A percentile compares a stretch with the other conserved stretches of the same genome.
Conservation (phyloP, 2,329 filamentous ascomycete species). For the Xylaria sp. region DNA sequence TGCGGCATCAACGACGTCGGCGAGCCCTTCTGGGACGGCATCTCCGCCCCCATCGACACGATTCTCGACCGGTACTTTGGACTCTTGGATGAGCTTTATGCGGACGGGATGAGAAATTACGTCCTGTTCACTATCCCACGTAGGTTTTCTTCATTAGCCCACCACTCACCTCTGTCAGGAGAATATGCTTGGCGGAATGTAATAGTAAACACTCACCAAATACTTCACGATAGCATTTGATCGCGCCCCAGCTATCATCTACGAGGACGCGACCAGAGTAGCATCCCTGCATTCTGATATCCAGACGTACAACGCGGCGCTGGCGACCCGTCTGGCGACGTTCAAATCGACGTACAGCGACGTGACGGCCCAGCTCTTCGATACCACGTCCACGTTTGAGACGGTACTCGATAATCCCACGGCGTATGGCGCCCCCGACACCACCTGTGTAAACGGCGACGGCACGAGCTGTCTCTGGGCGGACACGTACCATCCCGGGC, state of each 20-base stretch:
- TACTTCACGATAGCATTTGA: constrained; percentile 35
- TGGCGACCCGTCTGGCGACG: constrained; percentile 32
- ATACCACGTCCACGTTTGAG: constrained; percentile 37
- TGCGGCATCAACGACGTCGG: constrained; percentile 49
- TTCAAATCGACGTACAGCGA: constrained; percentile 34
- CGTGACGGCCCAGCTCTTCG: constrained; percentile 36
- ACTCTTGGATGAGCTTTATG: constrained; percentile 36
- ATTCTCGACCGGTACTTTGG: constrained; percentile 39
- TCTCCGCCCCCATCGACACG: constrained; percentile 32
- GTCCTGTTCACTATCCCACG: constrained; percentile 39
- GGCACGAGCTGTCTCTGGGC: constrained; percentile 40
- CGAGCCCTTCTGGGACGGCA: constrained; percentile 49
- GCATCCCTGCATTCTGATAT: constrained; percentile 40
- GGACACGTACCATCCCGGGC: constrained; percentile 39
- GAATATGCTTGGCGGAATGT: background rate
- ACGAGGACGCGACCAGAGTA: constrained; percentile 24
- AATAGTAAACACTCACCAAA: background rate
- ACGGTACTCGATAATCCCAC: constrained; percentile 37
- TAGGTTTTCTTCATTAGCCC: constrained; percentile 19
- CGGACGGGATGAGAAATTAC: constrained; percentile 38
- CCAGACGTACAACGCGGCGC: constrained; percentile 35
- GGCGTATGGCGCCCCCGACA: constrained; percentile 40
- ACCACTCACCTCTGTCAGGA: background rate
- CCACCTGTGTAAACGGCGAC: constrained; percentile 37
- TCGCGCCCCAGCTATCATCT: constrained; percentile 35